Evolutionary conservation across 371 early-diverging fungal species (phyloP).

Genomic region (Mortierella sp.): DNA sequence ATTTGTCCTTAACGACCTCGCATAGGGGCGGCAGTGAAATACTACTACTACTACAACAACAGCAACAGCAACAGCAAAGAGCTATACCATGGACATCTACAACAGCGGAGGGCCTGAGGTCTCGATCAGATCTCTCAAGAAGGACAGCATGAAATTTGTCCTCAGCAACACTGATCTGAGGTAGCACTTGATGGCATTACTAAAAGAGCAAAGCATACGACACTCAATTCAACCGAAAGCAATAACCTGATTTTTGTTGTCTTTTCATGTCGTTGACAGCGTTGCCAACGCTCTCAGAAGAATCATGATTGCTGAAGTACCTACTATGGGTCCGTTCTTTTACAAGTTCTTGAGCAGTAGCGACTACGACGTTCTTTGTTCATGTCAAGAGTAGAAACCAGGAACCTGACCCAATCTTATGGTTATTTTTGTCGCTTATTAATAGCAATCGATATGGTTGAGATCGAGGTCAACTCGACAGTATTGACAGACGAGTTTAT

Average conservation of each 20-base stretch:
- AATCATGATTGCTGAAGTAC: constrained; percentile 98
- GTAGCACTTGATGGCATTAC: constrained; percentile 44
- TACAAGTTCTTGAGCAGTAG: not conserved
- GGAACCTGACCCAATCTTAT: not conserved
- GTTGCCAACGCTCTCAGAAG: constrained; percentile 97
- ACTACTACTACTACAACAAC: no score
- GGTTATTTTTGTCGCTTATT: not conserved
- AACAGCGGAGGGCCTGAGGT: constrained; percentile 73
- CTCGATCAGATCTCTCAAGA: constrained; percentile 75
- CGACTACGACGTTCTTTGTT: no score
- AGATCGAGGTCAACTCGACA: constrained; percentile 95
- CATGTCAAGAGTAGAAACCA: not conserved
- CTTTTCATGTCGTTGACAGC: constrained; percentile 57
- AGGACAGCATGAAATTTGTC: constrained; percentile 78
- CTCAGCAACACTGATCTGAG: constrained; percentile 84
- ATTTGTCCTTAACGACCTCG: not conserved
- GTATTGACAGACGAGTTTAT: constrained; percentile 99
- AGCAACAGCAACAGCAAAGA: not conserved
- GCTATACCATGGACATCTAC: constrained; percentile 45
- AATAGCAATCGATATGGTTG: constrained; percentile 97
- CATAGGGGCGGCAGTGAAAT: constrained; percentile 1
- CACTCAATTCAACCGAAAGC: not conserved
- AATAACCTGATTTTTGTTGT: constrained; percentile 6
- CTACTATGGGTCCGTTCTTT: constrained; percentile 83
- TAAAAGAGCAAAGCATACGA: not conserved